Conservation (phyloP, 228 moss, liverwort and hornwort genomes). For the Sphagnum fallax region DNA sequence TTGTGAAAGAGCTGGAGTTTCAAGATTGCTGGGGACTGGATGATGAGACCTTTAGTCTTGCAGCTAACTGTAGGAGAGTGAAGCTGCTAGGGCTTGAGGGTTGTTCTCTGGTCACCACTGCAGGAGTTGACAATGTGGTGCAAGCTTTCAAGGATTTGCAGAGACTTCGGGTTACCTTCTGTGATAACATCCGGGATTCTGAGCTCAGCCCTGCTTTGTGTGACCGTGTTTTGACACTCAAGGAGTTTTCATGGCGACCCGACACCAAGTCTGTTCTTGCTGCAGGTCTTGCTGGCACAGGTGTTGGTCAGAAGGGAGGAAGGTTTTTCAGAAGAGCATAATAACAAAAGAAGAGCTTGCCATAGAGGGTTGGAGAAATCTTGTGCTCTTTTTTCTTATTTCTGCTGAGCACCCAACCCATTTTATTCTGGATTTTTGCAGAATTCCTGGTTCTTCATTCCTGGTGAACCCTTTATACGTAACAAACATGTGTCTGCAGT, state of each 20-base stretch:
- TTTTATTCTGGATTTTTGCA: too few relatives aligned
- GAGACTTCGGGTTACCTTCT: conserved; percentile 48
- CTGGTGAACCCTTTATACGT: too few relatives aligned
- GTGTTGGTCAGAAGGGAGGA: conserved; percentile 40
- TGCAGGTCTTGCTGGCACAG: conserved; percentile 16
- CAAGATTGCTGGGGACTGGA: conserved; percentile 61
- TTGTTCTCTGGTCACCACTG: conserved; percentile 44
- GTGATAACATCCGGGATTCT: conserved; percentile 44
- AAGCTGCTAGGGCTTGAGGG: conserved; percentile 37
- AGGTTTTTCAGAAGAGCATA: conserved; percentile 24
- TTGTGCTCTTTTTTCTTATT: too few relatives aligned
- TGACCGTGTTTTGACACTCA: conserved; percentile 30
- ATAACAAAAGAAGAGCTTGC: too few relatives aligned
- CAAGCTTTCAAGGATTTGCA: conserved; percentile 43
- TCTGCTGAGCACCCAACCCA: too few relatives aligned
- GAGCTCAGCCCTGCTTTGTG: conserved; percentile 36
- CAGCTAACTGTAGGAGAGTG: conserved; percentile 27
- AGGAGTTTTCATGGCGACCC: conserved; percentile 58
- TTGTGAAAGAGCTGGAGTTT: conserved; percentile 34
- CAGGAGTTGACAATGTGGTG: conserved; percentile 30
- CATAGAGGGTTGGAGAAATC: too few relatives aligned
- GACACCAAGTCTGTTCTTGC: conserved; percentile 43
- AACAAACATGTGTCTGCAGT: too few relatives aligned
- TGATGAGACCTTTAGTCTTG: conserved; percentile 39
- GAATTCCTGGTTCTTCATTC: too few relatives aligned